phyloP scores from a whole-genome alignment of 306 rosid genomes.

The Argentina anserina region DNA sequence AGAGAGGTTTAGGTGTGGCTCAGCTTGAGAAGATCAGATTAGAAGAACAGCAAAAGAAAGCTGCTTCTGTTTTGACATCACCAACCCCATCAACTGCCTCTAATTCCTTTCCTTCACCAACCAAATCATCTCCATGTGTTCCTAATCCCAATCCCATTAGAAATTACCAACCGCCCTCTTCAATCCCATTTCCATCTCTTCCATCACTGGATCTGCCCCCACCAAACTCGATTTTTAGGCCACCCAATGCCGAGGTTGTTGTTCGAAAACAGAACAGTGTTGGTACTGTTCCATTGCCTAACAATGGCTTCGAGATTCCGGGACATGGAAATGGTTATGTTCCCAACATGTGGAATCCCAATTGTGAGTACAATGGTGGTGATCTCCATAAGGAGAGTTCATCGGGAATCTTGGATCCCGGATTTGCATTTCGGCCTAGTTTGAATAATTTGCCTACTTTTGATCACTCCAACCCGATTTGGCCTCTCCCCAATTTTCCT shows the following conservation, averaged over 20 bases:
- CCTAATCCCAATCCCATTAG: slow-evolving; percentile 30
- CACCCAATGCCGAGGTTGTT: slow-evolving; percentile 29
- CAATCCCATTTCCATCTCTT: slow-evolving; percentile 30
- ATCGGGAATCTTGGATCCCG: slow-evolving; percentile 32
- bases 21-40: slow-evolving; percentile 77
- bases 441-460: slow-evolving; percentile 29
- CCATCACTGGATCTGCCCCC: slow-evolving; percentile 30
- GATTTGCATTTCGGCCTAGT: slow-evolving; percentile 39
- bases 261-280: slow-evolving; percentile 9
- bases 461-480: slow-evolving; percentile 34
- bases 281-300: slow-evolving; percentile 28
- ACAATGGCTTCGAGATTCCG: slow-evolving; percentile 35
- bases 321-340: slow-evolving; percentile 25
- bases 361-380: slow-evolving; percentile 29
- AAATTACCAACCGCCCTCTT: slow-evolving; percentile 27
- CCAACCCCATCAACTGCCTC: slow-evolving; percentile 14
- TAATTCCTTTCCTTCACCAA: slow-evolving; percentile 26
- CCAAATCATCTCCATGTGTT: slow-evolving; percentile 34
- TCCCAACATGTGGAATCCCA: slow-evolving; percentile 38
- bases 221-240: slow-evolving; percentile 29
- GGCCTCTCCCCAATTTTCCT: slow-evolving; percentile 37
- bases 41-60: slow-evolving; percentile 58
- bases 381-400: slow-evolving; percentile 29
- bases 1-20: slow-evolving; percentile 93
- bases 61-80: slow-evolving; percentile 22